phyloP scores from a whole-genome alignment of 148 eudicot species.

The Drosera capensis region DNA sequence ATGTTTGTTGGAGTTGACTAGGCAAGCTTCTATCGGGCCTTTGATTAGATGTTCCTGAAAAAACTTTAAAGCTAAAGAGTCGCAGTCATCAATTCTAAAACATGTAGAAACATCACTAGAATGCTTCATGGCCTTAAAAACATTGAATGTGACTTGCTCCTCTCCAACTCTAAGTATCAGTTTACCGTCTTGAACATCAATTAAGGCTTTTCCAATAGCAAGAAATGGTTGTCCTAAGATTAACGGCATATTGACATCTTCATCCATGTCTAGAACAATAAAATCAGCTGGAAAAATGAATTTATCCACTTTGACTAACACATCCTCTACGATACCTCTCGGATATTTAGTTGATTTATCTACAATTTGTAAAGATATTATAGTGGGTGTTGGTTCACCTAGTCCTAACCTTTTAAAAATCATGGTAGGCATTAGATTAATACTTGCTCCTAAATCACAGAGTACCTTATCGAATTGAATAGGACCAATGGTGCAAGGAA shows the following conservation, averaged over 20 bases:
- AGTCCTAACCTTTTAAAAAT: not conserved
- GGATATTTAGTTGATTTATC: not conserved
- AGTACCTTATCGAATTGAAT: not conserved
- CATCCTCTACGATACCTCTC: not conserved
- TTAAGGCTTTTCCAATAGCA: not conserved
- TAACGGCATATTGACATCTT: not conserved
- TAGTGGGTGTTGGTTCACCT: not conserved
- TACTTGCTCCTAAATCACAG: not conserved
- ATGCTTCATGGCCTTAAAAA: not conserved
- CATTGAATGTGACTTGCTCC: not conserved
- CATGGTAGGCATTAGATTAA: not conserved
- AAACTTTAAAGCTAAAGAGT: too few species aligned
- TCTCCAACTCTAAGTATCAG: not conserved
- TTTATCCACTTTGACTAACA: not conserved
- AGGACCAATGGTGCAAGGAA: not conserved
- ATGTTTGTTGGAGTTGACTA: too few species aligned
- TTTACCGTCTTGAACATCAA: not conserved
- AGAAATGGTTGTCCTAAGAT: not conserved
- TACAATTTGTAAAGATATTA: not conserved
- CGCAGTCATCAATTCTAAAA: not conserved
- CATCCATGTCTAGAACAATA: not conserved
- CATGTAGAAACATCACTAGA: not conserved
- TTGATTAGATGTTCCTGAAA: too few species aligned
- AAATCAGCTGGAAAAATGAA: not conserved
- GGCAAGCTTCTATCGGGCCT: too few species aligned